Evolutionary conservation across 345 rosid species (phyloP), one percentile per base, ranked within the genome.

Genomic region (Brassica incana): DNA sequence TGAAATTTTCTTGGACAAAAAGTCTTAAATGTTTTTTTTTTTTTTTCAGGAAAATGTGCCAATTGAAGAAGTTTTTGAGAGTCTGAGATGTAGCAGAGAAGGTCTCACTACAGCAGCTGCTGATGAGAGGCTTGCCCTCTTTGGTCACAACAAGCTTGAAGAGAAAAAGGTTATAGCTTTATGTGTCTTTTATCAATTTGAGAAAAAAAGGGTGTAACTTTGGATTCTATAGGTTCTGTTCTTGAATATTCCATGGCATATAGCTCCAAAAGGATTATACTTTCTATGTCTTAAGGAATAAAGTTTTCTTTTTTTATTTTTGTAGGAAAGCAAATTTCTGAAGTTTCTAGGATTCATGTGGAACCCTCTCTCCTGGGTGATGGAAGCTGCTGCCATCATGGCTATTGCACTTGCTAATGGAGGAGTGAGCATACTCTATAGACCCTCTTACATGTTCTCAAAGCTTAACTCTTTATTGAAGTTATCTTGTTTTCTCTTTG

Each of bases 351-450:
- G 99, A 18, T 95, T 95, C 79, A 93, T 95, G 99, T 95, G 99
- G 99, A 95, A 95, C 78, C 99, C 99, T 80, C 89, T 95, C 63
- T 95, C 99, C 25, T 95, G 98, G 99, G 99, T 95, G 67, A 95
- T 95, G 98, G 99, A 95, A 83, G 97, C 97, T 78, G 99, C 99
- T 76, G 99, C 99, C 36, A 85, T 95, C 61, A 95, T 95, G 99
- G 98, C 99, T 63, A 93, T 95, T 87, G 97, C 94, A 71, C 97
- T 95, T 85, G 99, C 99, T 64, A 95, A 95, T 76, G 99, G 98
- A 88, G 99, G 99, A 85, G 98, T 91, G 76, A 86, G 96, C 45
- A 65, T 32, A 8, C 20, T 67, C 69, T n/a, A 29, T 10, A 23
- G 2, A 40, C 72, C 56, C 65, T 64, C 33, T 35, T 65, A n/a